These are phyloP conservation scores for Entrophospora sp. DNA, from an alignment of 192 early-diverging fungal genomes.

Conservation along the genomic window DNA sequence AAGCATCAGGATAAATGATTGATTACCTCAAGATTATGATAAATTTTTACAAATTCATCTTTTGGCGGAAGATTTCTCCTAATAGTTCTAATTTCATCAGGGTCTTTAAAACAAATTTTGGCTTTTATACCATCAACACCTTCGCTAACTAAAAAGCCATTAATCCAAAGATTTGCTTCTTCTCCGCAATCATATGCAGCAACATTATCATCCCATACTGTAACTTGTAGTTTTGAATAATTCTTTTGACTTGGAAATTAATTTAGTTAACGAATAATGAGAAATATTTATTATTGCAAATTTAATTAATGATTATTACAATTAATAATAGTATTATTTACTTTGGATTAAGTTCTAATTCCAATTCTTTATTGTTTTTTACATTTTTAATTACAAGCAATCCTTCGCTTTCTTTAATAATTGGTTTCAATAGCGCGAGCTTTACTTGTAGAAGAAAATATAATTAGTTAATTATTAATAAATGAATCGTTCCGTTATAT, in stretches of 20 bases:
- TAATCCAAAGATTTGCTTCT: conserved; percentile 49
- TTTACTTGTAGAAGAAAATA: background rate
- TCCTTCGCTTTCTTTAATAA: background rate
- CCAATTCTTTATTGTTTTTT: background rate
- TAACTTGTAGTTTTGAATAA: conserved; percentile 21
- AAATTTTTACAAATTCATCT: conserved; percentile 22
- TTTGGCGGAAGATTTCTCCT: conserved; percentile 37
- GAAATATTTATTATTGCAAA: background rate
- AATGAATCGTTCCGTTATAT: conserved; percentile 2
- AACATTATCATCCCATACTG: conserved; percentile 33
- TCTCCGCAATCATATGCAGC: conserved; percentile 57
- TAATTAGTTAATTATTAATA: background rate
- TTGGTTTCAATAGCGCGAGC: conserved; percentile 1
- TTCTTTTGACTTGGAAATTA: conserved; percentile 24
- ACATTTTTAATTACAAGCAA: background rate
- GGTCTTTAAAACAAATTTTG: conserved; percentile 43
- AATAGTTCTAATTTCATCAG: conserved; percentile 29
- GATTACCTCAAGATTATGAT: conserved; percentile 21
- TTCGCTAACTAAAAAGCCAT: conserved; percentile 37
- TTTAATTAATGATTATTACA: background rate
- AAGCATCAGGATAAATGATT: too few relatives aligned
- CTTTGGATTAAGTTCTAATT: conserved; percentile 12
- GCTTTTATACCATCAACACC: conserved; percentile 25
- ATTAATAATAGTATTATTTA: background rate
- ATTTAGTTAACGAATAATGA: too few relatives aligned